Conservation (phyloP, 2,329 filamentous ascomycete species). For the Pseudonectria buxi region DNA sequence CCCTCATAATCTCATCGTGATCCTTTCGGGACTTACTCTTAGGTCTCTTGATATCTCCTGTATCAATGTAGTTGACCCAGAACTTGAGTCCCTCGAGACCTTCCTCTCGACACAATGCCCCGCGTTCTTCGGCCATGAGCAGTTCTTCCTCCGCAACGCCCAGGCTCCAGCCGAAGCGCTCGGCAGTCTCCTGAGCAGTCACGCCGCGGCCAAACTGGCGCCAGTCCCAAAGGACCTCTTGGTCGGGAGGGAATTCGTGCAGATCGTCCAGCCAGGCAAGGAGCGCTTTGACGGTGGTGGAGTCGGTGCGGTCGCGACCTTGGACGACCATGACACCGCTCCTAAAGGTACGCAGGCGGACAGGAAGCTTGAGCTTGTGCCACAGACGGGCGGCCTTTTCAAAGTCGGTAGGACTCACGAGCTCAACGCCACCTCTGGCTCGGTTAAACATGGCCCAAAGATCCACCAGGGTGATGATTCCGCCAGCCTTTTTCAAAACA, state of each 20-base stretch:
- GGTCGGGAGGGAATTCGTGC: conserved; percentile 57
- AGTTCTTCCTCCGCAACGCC: conserved; percentile 93
- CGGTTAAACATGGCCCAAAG: conserved; percentile 94
- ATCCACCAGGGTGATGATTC: conserved; percentile 84
- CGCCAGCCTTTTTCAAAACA: conserved; percentile 70
- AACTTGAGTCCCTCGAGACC: conserved; percentile 86
- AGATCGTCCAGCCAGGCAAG: conserved; percentile 71
- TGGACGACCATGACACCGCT: conserved; percentile 94
- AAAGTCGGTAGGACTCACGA: conserved; percentile 87
- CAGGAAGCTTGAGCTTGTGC: conserved; percentile 79
- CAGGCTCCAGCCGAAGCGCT: conserved; percentile 93
- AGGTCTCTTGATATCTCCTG: conserved; percentile 30
- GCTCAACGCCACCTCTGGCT: conserved; percentile 84
- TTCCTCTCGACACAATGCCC: conserved; percentile 82
- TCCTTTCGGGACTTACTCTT: conserved; percentile 25
- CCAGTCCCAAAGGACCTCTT: conserved; percentile 70
- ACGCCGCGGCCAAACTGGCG: conserved; percentile 72
- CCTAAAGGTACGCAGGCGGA: conserved; percentile 81
- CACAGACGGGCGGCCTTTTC: conserved; percentile 83
- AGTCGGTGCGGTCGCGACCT: conserved; percentile 78
- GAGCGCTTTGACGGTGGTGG: conserved; percentile 74
- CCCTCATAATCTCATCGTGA: conserved; percentile 36
- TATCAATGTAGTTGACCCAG: conserved; percentile 73
- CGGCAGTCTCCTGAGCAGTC: conserved; percentile 82
- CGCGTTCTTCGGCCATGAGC: conserved; percentile 92